These are phyloP conservation scores for Pseudogymnoascus sp. DNA, from an alignment of 2,329 filamentous ascomycete species.

Conservation along the genomic window DNA sequence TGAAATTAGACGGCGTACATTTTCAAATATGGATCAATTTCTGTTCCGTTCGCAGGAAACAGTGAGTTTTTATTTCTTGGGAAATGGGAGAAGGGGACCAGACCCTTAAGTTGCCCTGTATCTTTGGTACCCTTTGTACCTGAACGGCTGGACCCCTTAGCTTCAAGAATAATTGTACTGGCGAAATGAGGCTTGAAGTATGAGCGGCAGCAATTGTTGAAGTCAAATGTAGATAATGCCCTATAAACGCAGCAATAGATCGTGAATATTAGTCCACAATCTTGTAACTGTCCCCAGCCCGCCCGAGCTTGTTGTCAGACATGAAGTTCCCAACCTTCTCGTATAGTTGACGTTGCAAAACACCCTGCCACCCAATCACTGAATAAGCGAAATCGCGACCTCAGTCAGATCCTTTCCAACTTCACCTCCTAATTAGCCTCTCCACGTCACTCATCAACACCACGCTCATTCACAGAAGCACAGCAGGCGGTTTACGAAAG, in stretches of 20 bases:
- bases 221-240: neutral
- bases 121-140: constrained; percentile 1
- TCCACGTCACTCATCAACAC: constrained; percentile 6
- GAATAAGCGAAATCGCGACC: constrained; percentile 5
- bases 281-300: neutral
- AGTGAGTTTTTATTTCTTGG: neutral
- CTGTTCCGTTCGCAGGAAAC: neutral
- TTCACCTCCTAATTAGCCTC: neutral
- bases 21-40: neutral
- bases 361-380: constrained; percentile 1
- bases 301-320: neutral
- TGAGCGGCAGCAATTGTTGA: neutral
- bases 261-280: neutral
- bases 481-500: neutral
- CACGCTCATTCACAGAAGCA: constrained; percentile 11
- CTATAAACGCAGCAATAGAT: neutral
- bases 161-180: neutral
- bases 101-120: constrained; percentile 2
- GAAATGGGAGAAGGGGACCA: neutral
- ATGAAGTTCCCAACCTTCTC: constrained; percentile 5
- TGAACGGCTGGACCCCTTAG: constrained; percentile 7
- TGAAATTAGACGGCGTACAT: neutral
- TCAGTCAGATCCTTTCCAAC: constrained; percentile 9
- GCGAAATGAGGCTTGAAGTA: neutral
- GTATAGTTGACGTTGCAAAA: constrained; percentile 1